These are phyloP conservation scores for Amanita jacksonii DNA, from an alignment of 768 basidiomycete species.

Conservation along the genomic window DNA sequence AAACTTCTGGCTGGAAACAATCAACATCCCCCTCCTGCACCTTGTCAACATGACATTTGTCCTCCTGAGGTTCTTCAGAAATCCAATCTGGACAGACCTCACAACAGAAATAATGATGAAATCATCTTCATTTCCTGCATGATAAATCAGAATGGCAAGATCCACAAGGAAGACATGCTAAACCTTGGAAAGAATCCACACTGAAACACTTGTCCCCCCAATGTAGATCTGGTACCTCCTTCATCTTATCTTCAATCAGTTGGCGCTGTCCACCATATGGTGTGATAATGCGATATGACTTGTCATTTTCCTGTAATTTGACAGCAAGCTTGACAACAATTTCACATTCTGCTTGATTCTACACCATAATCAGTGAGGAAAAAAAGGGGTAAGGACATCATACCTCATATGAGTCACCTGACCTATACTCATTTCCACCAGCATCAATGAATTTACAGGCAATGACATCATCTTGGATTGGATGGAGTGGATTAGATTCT, in stretches of 20 bases:
- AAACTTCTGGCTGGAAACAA: slow-evolving; percentile 55
- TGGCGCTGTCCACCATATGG: slow-evolving; percentile 73
- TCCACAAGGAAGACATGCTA: not conserved
- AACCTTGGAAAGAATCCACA: slow-evolving; percentile 84
- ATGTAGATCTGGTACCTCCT: slow-evolving; percentile 31
- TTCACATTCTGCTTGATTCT: slow-evolving; percentile 56
- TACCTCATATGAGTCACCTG: slow-evolving; percentile 27
- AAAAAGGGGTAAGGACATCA: slow-evolving; percentile 9
- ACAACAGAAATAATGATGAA: slow-evolving; percentile 68
- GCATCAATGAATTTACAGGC: slow-evolving; percentile 67
- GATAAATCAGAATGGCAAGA: not conserved
- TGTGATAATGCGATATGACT: slow-evolving; percentile 59
- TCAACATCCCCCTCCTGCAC: slow-evolving; percentile 71
- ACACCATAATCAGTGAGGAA: slow-evolving; percentile 3
- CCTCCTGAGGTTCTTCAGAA: slow-evolving; percentile 52
- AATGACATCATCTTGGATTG: slow-evolving; percentile 28
- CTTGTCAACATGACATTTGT: slow-evolving; percentile 87
- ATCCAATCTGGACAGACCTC: slow-evolving; percentile 50
- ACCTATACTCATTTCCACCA: slow-evolving; percentile 25
- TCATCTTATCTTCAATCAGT: slow-evolving; percentile 47
- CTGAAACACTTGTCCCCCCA: slow-evolving; percentile 74
- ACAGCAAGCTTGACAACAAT: slow-evolving; percentile 48
- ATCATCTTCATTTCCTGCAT: slow-evolving; percentile 73
- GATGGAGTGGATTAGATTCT: slow-evolving; percentile 41
- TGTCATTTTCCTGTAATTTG: slow-evolving; percentile 40